Evolutionary conservation across 192 early-diverging fungal species (phyloP), one percentile per base, ranked within the genome.

Genomic region (Coemansia sp.): DNA sequence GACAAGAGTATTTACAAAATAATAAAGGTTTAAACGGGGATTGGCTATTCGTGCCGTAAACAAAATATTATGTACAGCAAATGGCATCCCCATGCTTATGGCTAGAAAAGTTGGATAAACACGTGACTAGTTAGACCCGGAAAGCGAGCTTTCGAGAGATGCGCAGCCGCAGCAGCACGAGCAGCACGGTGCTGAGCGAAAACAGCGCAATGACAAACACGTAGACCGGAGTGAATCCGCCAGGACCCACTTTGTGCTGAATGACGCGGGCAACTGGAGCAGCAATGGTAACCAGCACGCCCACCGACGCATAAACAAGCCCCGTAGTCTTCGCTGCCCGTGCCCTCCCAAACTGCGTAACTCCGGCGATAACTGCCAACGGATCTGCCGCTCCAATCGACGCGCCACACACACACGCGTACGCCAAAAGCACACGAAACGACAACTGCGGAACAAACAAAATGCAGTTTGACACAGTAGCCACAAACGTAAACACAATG

Each of bases 351-450:
- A 75, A 75, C 62, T 75, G 79, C 14, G 67, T 75, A 3, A 70
- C 68, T 0, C 67, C 67, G 0, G 73, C 70, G 12, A 82, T 82
- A 7, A 75, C 69, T 4, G 79, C 64, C 66, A 82, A 17, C 19
- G 74, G 79, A 38, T 82, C 73, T 0, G 69, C 53, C 0, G 79
- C 79, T 0, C 79, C 79, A 27, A 75, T 75, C 0, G 79, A 75
- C 1, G 61, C 64, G 12, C 79, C 79, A 17, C 79, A 82, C 7
- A 82, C 21, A 45, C 79, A 82, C 0, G 73, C 69, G 11, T 82
- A 82, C 0, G 47, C 50, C n/a, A 82, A 31, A 10, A 82, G 61
- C 14, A 75, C 8, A 4, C 54, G 69, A 49, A 82, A 69, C 1
- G 62, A 27, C 9, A 82, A 53, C 3, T 23, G 7, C 3, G 79